Evolutionary conservation across 2,329 filamentous ascomycete genomes (phyloP).

Genomic region (Pyrenophora seminiperda): DNA sequence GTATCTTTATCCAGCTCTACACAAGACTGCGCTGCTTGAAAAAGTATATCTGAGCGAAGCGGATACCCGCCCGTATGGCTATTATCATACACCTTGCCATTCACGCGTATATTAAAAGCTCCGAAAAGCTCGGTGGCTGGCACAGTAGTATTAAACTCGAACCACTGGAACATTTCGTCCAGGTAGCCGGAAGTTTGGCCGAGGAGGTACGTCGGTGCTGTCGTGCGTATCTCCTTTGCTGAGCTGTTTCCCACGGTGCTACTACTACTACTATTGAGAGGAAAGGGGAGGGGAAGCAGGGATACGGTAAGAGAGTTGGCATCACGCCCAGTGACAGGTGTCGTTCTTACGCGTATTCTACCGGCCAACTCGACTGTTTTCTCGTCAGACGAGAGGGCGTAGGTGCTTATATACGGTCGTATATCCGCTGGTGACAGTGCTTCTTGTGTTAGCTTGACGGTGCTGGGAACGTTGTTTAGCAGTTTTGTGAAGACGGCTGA

Average conservation of each 20-base stretch:
- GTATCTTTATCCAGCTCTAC: no score
- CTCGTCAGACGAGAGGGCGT: conserved; percentile 15
- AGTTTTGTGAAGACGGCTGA: conserved; percentile 25
- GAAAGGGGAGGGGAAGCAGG: conserved; percentile 6
- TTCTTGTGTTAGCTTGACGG: conserved; percentile 25
- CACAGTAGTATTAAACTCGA: conserved; percentile 9
- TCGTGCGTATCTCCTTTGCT: not conserved
- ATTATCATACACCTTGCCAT: conserved; percentile 12
- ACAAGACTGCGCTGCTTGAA: no score
- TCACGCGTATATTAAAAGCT: conserved; percentile 14
- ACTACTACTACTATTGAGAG: conserved; percentile 5
- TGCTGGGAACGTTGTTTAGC: conserved; percentile 29
- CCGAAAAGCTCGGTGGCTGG: conserved; percentile 2
- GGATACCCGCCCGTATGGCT: conserved; percentile 12
- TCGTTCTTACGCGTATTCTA: conserved; percentile 24
- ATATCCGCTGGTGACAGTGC: conserved; percentile 22
- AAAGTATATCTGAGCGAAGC: no score
- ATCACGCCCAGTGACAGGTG: conserved; percentile 11
- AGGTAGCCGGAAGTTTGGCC: conserved; percentile 12
- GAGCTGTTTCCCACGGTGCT: no score
- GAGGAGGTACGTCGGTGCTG: not conserved
- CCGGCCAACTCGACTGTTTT: conserved; percentile 22
- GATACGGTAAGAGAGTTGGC: conserved; percentile 1
- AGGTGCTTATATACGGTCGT: conserved; percentile 25
- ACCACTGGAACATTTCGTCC: conserved; percentile 11